Evolutionary conservation across 2,329 filamentous ascomycete genomes (phyloP).

Genomic region (Pseudocercospora fijiensis): DNA sequence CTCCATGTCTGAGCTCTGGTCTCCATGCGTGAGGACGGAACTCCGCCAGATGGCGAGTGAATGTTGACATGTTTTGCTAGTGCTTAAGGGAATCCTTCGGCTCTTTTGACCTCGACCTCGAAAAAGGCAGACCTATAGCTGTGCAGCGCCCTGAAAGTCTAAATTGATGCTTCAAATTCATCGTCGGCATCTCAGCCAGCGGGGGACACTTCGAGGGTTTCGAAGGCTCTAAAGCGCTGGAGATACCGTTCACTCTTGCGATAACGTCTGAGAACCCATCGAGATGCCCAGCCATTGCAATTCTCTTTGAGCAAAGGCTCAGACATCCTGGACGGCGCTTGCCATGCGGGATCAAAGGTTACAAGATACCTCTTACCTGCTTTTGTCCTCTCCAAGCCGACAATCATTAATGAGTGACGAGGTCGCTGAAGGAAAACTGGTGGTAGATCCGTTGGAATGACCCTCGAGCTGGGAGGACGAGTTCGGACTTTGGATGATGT

Average conservation of each 20-base stretch:
- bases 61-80: neutral
- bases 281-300: conserved; percentile 40
- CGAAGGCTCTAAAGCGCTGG: conserved; percentile 70
- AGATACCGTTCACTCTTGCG: conserved; percentile 68
- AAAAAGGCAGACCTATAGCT: neutral
- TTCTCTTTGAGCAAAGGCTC: conserved; percentile 45
- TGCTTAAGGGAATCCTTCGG: neutral
- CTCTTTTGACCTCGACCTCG: no score
- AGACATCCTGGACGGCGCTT: conserved; percentile 62
- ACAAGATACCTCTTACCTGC: conserved; percentile 69
- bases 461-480: neutral
- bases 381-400: conserved; percentile 72
- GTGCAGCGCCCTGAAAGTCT: neutral
- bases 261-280: conserved; percentile 61
- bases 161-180: neutral
- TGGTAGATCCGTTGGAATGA: conserved; percentile 59
- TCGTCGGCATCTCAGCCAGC: neutral
- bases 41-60: neutral
- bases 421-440: conserved; percentile 89
- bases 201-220: conserved; percentile 50
- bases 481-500: conserved; percentile 28
- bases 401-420: conserved; percentile 85
- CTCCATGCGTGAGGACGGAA: neutral
- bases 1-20: neutral
- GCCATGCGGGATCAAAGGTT: conserved; percentile 84